Evolutionary conservation across 2,329 filamentous ascomycete genomes (phyloP).

Genomic region (Aspergillus fructus): DNA sequence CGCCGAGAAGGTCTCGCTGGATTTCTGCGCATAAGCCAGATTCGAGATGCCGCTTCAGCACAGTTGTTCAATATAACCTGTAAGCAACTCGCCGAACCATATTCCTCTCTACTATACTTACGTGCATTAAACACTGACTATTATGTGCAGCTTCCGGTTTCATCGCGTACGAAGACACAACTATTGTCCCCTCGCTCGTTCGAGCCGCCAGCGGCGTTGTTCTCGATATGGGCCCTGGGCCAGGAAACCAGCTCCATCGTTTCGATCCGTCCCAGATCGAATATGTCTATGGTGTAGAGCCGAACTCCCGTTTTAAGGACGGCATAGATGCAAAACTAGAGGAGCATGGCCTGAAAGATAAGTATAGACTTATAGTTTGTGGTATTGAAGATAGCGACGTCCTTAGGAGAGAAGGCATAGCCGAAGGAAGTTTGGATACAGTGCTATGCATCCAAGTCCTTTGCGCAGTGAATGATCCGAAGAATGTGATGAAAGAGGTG

Average conservation of each 20-base stretch:
- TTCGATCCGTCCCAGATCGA: conserved; percentile 35
- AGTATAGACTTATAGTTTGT: conserved; percentile 40
- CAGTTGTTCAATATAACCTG: conserved; percentile 19
- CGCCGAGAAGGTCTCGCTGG: conserved; percentile 17
- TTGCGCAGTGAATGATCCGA: conserved; percentile 38
- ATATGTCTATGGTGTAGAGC: conserved; percentile 44
- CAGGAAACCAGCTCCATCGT: conserved; percentile 45
- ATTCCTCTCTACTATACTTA: neutral
- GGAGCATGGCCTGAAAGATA: conserved; percentile 31
- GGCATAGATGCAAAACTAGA: conserved; percentile 31
- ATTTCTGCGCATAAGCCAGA: conserved; percentile 9
- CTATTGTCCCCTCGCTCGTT: conserved; percentile 31
- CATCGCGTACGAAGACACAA: conserved; percentile 36
- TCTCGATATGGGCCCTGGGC: conserved; percentile 47
- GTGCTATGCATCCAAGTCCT: conserved; percentile 47
- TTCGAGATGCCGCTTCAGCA: conserved; percentile 21
- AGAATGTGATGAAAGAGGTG: conserved; percentile 26
- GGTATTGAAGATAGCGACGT: conserved; percentile 43
- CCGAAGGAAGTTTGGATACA: conserved; percentile 35
- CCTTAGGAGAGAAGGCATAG: conserved; percentile 38
- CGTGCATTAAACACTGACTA: neutral
- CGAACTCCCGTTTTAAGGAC: conserved; percentile 36
- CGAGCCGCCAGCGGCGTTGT: conserved; percentile 35
- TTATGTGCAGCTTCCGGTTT: conserved; percentile 17
- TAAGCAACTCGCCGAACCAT: conserved; percentile 6